Base-by-base conservation (phyloP, 805 yeast genomes). In the Yarrowia bubula region DNA sequence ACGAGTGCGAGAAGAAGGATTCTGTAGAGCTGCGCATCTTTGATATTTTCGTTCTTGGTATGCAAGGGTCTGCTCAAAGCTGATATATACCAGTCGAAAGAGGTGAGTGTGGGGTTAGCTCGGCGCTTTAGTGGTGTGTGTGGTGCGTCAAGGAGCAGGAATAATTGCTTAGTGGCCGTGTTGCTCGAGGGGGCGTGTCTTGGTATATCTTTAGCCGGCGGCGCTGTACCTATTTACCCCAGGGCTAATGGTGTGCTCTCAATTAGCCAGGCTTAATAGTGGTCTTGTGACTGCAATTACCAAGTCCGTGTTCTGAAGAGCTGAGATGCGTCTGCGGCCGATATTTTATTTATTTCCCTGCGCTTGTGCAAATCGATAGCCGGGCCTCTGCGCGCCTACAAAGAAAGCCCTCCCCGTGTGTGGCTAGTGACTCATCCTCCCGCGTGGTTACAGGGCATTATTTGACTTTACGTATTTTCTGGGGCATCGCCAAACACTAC, bases 341-440 rank as follows among this genome's bases (percentile, higher is more conserved):
- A 48, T 50, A 50, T 50, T 50, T 35, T 50, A 50, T 50, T 51
- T 37, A 10, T 28, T 51, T 38, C 22, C 42, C 14, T 22, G 61
- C 38, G 47, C 9, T 1, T 37, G 33, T 14, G 37, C 14, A 5
- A 8, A 28, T 41, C 47, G 47, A 55, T 55, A 55, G 61, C 61
- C 61, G 61, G 14, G 31, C 15, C 10, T 11, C 44, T 15, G 10
- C 4, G 18, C 11, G 43, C 18, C 43, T 22, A 17, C 15, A 35
- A 10, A 28, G 17, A 8, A 18, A n/a, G 38, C 11, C 2, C 28
- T 11, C 32, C 33, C 33, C n/a, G 46, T 2, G 13, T 3, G 61
- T 55, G 61, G 61, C 61, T 55, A 55, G 61, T 55, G 61, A 55
- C 61, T 55, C 61, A 55, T 41, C 47, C 14, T 38, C 15, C 31